phyloP scores from a whole-genome alignment of 805 yeast species.

The Metschnikowia lunata region DNA sequence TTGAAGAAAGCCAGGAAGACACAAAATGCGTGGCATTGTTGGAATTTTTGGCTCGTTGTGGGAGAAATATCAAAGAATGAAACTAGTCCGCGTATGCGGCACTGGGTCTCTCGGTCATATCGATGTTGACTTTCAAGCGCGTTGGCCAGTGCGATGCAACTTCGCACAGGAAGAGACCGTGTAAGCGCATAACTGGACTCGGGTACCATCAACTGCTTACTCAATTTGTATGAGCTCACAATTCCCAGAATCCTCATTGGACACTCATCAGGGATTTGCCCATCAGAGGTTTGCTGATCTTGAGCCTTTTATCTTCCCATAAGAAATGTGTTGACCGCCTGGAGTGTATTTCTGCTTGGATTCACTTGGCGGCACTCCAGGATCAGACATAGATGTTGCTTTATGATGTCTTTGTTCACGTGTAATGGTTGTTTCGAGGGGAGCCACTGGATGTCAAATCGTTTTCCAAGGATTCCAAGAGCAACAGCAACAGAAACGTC shows the following conservation, averaged over 20 bases:
- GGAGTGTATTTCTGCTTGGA: conserved; percentile 75
- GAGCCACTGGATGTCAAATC: conserved; percentile 43
- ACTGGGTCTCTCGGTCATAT: too few relatives aligned
- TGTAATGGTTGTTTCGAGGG: conserved; percentile 12
- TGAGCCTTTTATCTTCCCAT: conserved; percentile 21
- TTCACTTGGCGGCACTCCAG: conserved; percentile 50
- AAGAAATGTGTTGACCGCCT: conserved; percentile 58
- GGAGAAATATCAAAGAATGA: too few relatives aligned
- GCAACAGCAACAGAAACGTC: conserved; percentile 66
- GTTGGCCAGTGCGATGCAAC: too few relatives aligned
- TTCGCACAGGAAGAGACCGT: too few relatives aligned
- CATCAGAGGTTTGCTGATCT: too few relatives aligned
- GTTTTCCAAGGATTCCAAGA: conserved; percentile 46
- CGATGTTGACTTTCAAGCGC: too few relatives aligned
- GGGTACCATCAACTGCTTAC: too few relatives aligned
- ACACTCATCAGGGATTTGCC: too few relatives aligned
- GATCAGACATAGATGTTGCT: conserved; percentile 51
- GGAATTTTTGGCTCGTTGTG: not conserved
- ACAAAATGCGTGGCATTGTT: conserved; percentile 20
- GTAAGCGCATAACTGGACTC: too few relatives aligned
- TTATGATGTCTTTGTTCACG: conserved; percentile 48
- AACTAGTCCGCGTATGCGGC: not conserved
- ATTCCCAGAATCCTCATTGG: too few relatives aligned
- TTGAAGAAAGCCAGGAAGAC: conserved; percentile 39
- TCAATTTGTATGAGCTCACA: too few relatives aligned